Conservation (phyloP, 805 yeast genomes). For the Peterozyma xylosa region DNA sequence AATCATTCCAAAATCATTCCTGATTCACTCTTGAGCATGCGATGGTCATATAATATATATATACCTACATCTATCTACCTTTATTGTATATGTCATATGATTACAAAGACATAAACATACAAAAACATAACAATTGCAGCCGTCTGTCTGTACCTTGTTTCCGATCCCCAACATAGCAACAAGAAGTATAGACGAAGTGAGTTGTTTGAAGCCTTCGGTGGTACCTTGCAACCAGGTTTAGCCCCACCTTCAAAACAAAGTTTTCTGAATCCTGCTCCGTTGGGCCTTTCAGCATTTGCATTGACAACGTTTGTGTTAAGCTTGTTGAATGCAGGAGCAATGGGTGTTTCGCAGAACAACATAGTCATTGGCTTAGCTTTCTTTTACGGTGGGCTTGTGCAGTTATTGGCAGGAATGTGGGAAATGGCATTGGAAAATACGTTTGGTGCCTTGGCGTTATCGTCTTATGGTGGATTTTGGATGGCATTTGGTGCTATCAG, state of each 20-base stretch:
- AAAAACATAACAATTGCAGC: no score
- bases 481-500: slow-evolving; percentile 61
- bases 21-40: no score
- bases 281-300: slow-evolving; percentile 68
- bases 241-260: slow-evolving; percentile 49
- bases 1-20: no score
- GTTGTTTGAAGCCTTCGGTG: slow-evolving; percentile 67
- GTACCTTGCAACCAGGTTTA: slow-evolving; percentile 69
- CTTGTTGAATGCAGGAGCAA: slow-evolving; percentile 54
- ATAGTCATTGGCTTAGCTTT: slow-evolving; percentile 59
- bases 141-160: no score
- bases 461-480: slow-evolving; percentile 72
- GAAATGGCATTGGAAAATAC: slow-evolving; percentile 72
- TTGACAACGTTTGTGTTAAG: slow-evolving; percentile 61
- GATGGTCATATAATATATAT: no score
- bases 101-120: no score
- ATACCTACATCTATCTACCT: no score
- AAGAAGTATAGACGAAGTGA: slow-evolving; percentile 60
- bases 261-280: slow-evolving; percentile 70
- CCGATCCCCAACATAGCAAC: slow-evolving; percentile 37
- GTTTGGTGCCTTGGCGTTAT: slow-evolving; percentile 61
- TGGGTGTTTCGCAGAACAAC: slow-evolving; percentile 56
- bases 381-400: slow-evolving; percentile 70
- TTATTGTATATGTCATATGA: no score
- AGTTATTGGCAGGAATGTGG: slow-evolving; percentile 67